These are phyloP conservation scores for Trichosporon faecale DNA, from an alignment of 1,284 basidiomycete genomes.

Conservation along the genomic window DNA sequence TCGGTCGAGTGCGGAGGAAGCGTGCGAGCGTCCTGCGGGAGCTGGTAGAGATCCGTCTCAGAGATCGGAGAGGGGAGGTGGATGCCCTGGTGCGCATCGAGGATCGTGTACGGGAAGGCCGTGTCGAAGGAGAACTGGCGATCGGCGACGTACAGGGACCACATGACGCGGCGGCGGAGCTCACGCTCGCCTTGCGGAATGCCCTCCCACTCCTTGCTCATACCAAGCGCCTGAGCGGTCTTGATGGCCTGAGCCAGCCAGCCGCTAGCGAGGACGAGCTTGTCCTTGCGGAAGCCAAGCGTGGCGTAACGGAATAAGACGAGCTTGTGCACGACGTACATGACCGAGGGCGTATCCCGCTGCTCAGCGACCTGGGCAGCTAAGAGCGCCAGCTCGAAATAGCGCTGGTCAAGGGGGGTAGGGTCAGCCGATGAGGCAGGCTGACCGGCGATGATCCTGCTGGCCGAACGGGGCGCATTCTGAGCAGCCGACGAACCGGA, in stretches of 20 bases:
- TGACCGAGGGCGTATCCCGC: slow-evolving; percentile 39
- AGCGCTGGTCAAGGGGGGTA: slow-evolving; percentile 46
- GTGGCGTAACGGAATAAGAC: slow-evolving; percentile 41
- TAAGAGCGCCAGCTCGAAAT: slow-evolving; percentile 43
- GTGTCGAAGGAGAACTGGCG: slow-evolving; percentile 44
- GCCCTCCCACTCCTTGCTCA: slow-evolving; percentile 48
- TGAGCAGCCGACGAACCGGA: slow-evolving; percentile 23
- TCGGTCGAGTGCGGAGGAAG: slow-evolving; percentile 40
- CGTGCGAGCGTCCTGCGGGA: slow-evolving; percentile 30
- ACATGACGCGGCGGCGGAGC: slow-evolving; percentile 44
- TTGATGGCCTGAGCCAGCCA: slow-evolving; percentile 46
- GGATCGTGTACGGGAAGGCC: slow-evolving; percentile 45
- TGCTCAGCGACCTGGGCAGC: slow-evolving; percentile 40
- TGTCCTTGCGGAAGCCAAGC: slow-evolving; percentile 34
- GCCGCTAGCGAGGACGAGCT: slow-evolving; percentile 33
- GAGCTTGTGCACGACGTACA: slow-evolving; percentile 47
- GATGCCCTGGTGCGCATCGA: slow-evolving; percentile 44
- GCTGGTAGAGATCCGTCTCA: slow-evolving; percentile 43
- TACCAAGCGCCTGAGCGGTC: slow-evolving; percentile 42
- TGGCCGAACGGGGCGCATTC: slow-evolving; percentile 25
- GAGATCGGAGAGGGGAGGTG: slow-evolving; percentile 44
- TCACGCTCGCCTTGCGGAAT: slow-evolving; percentile 44
- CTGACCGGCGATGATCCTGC: slow-evolving; percentile 24
- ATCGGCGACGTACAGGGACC: slow-evolving; percentile 45
- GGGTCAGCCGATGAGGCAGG: slow-evolving; percentile 30